These are phyloP conservation scores for Solanum sparsipilum DNA, from an alignment of 257 asterid species.

Conservation along the genomic window DNA sequence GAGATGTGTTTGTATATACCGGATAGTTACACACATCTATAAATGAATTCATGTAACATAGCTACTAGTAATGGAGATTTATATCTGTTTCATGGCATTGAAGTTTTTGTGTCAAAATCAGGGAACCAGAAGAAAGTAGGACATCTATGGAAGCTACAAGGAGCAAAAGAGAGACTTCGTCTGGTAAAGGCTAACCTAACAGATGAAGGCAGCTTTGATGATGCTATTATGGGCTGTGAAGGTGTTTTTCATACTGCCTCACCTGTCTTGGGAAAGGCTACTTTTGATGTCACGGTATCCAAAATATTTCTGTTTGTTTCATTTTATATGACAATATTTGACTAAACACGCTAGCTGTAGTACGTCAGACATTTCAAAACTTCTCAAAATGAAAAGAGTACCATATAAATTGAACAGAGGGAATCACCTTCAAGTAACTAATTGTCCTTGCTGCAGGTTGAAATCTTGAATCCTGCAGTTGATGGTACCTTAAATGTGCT, in stretches of 20 bases:
- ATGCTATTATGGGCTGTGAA: slow-evolving; percentile 54
- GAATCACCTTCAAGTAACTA: not conserved
- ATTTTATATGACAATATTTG: not conserved
- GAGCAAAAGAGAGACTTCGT: slow-evolving; percentile 63
- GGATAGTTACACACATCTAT: not conserved
- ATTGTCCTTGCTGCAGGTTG: slow-evolving; percentile 26
- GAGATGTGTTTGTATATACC: not conserved
- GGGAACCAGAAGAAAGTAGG: slow-evolving; percentile 54
- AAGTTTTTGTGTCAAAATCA: not conserved
- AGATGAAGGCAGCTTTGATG: slow-evolving; percentile 77
- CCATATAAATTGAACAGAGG: not conserved
- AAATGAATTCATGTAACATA: not conserved
- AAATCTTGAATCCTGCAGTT: slow-evolving; percentile 74
- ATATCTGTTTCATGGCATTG: not conserved
- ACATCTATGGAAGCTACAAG: slow-evolving; percentile 69
- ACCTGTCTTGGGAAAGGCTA: slow-evolving; percentile 52
- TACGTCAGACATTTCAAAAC: not conserved
- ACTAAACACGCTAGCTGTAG: not conserved
- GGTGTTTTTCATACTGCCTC: slow-evolving; percentile 97
- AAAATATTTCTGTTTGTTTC: not conserved
- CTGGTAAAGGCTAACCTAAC: slow-evolving; percentile 54
- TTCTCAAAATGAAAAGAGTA: not conserved
- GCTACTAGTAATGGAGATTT: not conserved
- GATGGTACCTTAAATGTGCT: slow-evolving; percentile 85
- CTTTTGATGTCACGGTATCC: slow-evolving; percentile 19